A percentile compares a stretch with the other conserved stretches of the same genome.
These are phyloP conservation scores for Tricharina praecox DNA, from an alignment of 495 filamentous ascomycete genomes.

Conservation along the genomic window DNA sequence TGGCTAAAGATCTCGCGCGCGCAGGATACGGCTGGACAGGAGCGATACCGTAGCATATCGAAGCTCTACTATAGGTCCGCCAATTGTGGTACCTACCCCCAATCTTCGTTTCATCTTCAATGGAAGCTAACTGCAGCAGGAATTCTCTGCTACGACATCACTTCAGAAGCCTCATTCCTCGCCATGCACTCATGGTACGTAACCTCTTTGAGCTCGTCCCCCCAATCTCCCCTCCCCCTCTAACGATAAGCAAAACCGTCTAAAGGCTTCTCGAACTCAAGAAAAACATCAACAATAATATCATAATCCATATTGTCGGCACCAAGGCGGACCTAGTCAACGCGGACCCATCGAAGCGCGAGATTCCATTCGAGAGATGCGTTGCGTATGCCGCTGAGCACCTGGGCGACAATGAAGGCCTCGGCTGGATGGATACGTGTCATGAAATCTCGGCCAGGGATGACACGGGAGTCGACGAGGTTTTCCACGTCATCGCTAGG, in stretches of 20 bases:
- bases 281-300: constrained; percentile 35
- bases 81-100: constrained; percentile 46
- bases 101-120: neutral
- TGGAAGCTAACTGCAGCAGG: neutral
- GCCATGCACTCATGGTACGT: constrained; percentile 88
- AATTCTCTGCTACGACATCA: constrained; percentile 89
- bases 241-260: constrained; percentile 2
- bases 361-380: constrained; percentile 83
- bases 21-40: constrained; percentile 54
- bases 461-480: constrained; percentile 73
- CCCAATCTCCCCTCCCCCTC: constrained; percentile 23
- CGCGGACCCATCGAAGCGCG: constrained; percentile 51
- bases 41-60: constrained; percentile 84
- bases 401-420: constrained; percentile 31
- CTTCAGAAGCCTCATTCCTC: constrained; percentile 64
- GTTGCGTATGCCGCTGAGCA: constrained; percentile 91
- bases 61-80: constrained; percentile 90
- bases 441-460: constrained; percentile 91
- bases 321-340: constrained; percentile 88
- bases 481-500: constrained; percentile 83
- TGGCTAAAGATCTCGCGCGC: constrained; percentile 7
- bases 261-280: constrained; percentile 27
- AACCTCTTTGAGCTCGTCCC: constrained; percentile 30
- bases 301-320: constrained; percentile 91
- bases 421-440: constrained; percentile 64